Base-by-base conservation (phyloP, 2,329 filamentous ascomycete genomes). In the Scolecobasidium constrictum region DNA sequence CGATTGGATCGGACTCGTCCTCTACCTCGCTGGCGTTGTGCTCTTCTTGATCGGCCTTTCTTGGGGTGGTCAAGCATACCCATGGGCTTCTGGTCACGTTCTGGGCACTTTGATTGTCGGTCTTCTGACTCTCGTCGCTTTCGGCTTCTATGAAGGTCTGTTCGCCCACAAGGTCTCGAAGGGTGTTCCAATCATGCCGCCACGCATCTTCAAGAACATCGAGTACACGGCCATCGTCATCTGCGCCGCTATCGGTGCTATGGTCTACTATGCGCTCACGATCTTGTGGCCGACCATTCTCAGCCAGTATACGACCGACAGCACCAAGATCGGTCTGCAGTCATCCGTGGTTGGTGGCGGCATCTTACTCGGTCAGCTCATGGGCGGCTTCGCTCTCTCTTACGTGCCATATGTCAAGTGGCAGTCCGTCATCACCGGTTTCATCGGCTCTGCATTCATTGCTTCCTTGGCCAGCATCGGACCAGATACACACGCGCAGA, bases 1-100 rank as follows among this genome's bases (percentile, higher is more conserved):
- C 11, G 72, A 70, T 49, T 70, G 66, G 50, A 38, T 66, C 26
- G 68, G 68, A 3, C 63, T 67, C 28, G 59, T 67, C 49, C 56
- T 71, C 31, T 71, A 63, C 56, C 64, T 62, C 6, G 59, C 59
- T 4, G 66, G 67, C 3, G 61, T 68, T 2, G 63, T 63, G 4
- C 53, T 70, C 1, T 62, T 71, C 43, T 54, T 71, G 6, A 64
- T 71, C 47, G 67, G 67, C 4, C 56, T 71, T 42, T 66, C 64
- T 18, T 69, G 64, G 54, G 66, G 65, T 16, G 65, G 65, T 5
- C 49, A 20, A 5, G 26, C 19, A 26, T 46, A 47, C 21, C 36
- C 45, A 12, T 47, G 43, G 45, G 26, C 12, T 4, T 35, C 17
- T 3, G 43, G 42, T 16, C 43, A 35, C 16, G 45, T 47, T 20